These are phyloP conservation scores for Komagataella pseudopastoris DNA, from an alignment of 805 yeast genomes.

Conservation along the genomic window DNA sequence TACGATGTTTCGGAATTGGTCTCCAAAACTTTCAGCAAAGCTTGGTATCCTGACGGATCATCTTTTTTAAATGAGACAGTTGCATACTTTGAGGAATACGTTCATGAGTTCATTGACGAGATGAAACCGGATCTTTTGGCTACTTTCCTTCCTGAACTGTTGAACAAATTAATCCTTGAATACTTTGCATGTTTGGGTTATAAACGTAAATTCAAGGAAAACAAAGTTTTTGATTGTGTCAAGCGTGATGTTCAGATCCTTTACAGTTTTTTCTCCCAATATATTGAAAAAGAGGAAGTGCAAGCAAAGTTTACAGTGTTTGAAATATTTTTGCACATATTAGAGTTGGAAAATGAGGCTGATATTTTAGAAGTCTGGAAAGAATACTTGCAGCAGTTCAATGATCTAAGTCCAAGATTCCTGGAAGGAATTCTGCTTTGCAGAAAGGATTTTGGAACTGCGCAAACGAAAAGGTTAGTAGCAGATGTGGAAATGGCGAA, in stretches of 20 bases:
- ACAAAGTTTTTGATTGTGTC: slow-evolving; percentile 30
- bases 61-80: slow-evolving; percentile 46
- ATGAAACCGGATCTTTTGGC: slow-evolving; percentile 42
- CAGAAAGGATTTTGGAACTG: slow-evolving; percentile 22
- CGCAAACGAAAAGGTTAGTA: slow-evolving; percentile 10
- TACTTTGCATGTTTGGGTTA: slow-evolving; percentile 34
- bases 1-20: slow-evolving; percentile 60
- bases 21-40: slow-evolving; percentile 45
- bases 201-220: slow-evolving; percentile 15
- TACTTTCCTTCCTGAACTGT: slow-evolving; percentile 37
- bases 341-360: slow-evolving; percentile 29
- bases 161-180: slow-evolving; percentile 20
- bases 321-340: slow-evolving; percentile 47
- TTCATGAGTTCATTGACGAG: slow-evolving; percentile 44
- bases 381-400: slow-evolving; percentile 47
- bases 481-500: slow-evolving; percentile 11
- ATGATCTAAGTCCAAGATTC: slow-evolving; percentile 67
- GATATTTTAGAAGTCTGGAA: slow-evolving; percentile 44
- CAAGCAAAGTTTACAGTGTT: slow-evolving; percentile 40
- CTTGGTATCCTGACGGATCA: slow-evolving; percentile 53
- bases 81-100: slow-evolving; percentile 65
- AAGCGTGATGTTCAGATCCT: slow-evolving; percentile 48
- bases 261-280: slow-evolving; percentile 36
- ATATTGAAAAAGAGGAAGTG: slow-evolving; percentile 24
- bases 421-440: slow-evolving; percentile 48